Percentiles rank a stretch among this genome's conserved stretches.
Evolutionary conservation across 2,329 filamentous ascomycete species (phyloP).

Genomic region (Orbilia quercus): DNA sequence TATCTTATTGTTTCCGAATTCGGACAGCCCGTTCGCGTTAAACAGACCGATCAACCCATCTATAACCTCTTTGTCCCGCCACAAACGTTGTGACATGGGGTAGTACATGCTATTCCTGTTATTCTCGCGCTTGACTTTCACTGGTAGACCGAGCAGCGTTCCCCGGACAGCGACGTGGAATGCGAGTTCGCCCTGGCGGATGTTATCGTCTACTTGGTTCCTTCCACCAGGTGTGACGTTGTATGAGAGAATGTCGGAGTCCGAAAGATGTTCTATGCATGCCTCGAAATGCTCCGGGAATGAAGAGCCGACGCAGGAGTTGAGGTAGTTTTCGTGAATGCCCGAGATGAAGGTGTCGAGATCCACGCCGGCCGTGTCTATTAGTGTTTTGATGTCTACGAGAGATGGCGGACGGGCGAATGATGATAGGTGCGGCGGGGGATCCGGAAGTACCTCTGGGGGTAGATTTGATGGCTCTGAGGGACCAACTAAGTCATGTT

Average conservation of each 20-base stretch:
- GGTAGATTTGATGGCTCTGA: constrained; percentile 31
- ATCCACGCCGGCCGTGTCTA: constrained; percentile 93
- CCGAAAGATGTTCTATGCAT: constrained; percentile 86
- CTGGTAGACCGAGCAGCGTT: constrained; percentile 83
- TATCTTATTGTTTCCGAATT: constrained; percentile 35
- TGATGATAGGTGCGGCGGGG: constrained; percentile 16
- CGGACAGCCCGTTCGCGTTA: constrained; percentile 67
- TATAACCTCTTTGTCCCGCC: constrained; percentile 84
- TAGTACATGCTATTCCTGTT: constrained; percentile 81
- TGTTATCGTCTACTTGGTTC: constrained; percentile 74
- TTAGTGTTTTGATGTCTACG: constrained; percentile 72
- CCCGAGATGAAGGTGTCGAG: constrained; percentile 88
- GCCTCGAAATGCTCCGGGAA: constrained; percentile 46
- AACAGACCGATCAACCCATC: constrained; percentile 78
- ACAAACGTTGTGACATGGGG: constrained; percentile 83
- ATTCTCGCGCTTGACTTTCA: constrained; percentile 80
- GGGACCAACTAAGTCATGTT: constrained; percentile 28
- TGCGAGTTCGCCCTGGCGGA: constrained; percentile 92
- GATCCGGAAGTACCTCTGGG: constrained; percentile 43
- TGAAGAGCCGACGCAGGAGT: constrained; percentile 78
- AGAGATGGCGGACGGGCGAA: constrained; percentile 52
- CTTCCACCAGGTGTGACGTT: constrained; percentile 74
- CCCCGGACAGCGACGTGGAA: constrained; percentile 92
- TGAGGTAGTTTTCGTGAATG: constrained; percentile 90
- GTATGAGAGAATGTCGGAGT: constrained; percentile 81